These are phyloP conservation scores for Breynia disticha DNA, from an alignment of 441 rosid species.

Conservation along the genomic window DNA sequence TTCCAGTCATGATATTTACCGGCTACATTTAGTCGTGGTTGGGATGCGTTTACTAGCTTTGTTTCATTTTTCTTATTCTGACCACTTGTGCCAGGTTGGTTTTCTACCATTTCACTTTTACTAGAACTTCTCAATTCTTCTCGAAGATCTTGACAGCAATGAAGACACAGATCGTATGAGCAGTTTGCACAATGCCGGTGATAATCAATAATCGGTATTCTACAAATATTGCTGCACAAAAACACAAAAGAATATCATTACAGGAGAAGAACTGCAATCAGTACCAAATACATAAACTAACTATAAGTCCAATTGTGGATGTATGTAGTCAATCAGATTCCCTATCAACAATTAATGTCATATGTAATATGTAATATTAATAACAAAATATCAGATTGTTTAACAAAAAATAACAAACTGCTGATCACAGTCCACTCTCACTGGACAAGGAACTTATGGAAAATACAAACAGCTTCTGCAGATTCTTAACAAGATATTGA, in stretches of 20 bases:
- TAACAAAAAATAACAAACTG: background rate
- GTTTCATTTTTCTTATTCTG: constrained; percentile 19
- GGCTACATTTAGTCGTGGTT: constrained; percentile 36
- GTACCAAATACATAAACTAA: background rate
- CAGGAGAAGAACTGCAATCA: background rate
- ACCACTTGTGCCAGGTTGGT: constrained; percentile 24
- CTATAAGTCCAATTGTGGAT: too few relatives aligned
- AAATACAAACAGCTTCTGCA: background rate
- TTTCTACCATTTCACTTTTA: constrained; percentile 18
- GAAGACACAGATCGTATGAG: constrained; percentile 73
- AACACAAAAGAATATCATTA: constrained; percentile 1
- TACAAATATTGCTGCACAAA: constrained; percentile 75
- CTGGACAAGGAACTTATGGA: background rate
- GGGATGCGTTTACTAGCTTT: constrained; percentile 20
- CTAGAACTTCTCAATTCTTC: constrained; percentile 33
- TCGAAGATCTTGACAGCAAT: constrained; percentile 92
- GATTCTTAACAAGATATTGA: background rate
- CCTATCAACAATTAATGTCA: background rate
- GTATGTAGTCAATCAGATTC: too few relatives aligned
- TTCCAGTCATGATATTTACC: constrained; percentile 70
- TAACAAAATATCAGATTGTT: constrained; percentile 3
- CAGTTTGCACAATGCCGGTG: constrained; percentile 83
- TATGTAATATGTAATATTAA: background rate
- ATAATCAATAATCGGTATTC: constrained; percentile 89
- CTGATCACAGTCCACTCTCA: too few relatives aligned